Evolutionary conservation across 1,139 yeast species (phyloP).

Genomic region (Yamadazyma oceani): DNA sequence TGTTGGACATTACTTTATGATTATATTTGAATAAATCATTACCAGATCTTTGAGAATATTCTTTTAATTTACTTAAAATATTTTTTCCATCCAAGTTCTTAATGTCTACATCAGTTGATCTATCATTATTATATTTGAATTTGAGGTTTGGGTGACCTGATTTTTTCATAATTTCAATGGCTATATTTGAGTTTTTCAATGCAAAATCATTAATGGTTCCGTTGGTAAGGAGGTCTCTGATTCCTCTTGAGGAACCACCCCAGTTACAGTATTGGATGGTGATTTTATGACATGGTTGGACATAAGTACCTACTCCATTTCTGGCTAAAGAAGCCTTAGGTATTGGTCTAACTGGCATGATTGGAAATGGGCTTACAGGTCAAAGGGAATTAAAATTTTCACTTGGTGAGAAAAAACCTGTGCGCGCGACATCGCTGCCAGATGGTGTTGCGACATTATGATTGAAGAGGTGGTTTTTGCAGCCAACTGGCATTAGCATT

Average conservation of each 20-base stretch:
- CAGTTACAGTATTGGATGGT: constrained; percentile 83
- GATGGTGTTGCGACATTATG: constrained; percentile 6
- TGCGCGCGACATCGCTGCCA: constrained; percentile 3
- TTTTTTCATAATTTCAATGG: constrained; percentile 66
- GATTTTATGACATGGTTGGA: constrained; percentile 71
- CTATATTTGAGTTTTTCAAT: constrained; percentile 57
- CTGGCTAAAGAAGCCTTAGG: constrained; percentile 58
- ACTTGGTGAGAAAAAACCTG: background rate
- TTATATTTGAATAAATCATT: constrained; percentile 43
- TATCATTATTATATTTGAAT: constrained; percentile 57
- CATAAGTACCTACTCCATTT: constrained; percentile 81
- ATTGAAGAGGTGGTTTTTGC: background rate
- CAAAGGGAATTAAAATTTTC: constrained; percentile 5
- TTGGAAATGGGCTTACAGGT: no score
- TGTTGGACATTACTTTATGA: constrained; percentile 75
- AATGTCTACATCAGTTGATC: constrained; percentile 44
- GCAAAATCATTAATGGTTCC: constrained; percentile 62
- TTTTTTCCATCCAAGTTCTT: constrained; percentile 60
- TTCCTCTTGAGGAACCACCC: constrained; percentile 92
- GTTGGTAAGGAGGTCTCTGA: constrained; percentile 63
- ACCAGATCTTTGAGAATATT: constrained; percentile 44
- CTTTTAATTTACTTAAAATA: constrained; percentile 59
- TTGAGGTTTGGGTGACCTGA: constrained; percentile 81
- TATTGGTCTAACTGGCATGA: constrained; percentile 53
- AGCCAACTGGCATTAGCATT: no score